Base-by-base conservation (phyloP, 306 rosid genomes). In the barrel medic (Medicago truncatula) region DNA sequence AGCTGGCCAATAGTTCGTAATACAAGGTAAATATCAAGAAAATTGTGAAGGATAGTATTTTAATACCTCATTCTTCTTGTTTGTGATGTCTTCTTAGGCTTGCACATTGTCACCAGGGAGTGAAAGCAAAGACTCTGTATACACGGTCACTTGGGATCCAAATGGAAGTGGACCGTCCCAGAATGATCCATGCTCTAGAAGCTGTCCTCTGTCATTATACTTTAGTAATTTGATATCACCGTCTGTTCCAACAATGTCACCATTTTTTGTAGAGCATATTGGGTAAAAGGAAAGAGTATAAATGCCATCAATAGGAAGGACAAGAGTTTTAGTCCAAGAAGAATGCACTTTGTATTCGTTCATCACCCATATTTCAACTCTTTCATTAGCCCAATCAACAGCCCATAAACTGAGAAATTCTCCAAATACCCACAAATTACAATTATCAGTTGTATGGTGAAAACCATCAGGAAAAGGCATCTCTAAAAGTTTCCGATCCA, bases 251-350 rank as follows among this genome's bases (percentile, higher is more conserved):
- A 50, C 13, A 6, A 82, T 20, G n/a, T 82, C 80, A 21, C 86
- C 80, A 52, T 6, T 16, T 23, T 68, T n/a, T 3, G 77, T 58
- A 3, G 36, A 28, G 64, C 70, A 73, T 39, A 73, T 18, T n/a
- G 76, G 74, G 0, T 1, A 11, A 12, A 78, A 73, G 6, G 0
- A 31, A 0, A 3, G 3, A 40, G 40, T 15, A 17, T 5, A 13
- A 17, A 18, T 0, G 14, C 6, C 9, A 9, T 43, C 34, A 20
- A 40, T 0, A 21, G 57, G 7, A 39, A 78, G 23, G 18, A 43
- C 64, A 8, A 73, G 13, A 8, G 46, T 16, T 73, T 43, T 78
- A 14, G 21, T 83, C 83, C 86, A 83, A 61, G 80, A 83, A 9
- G 80, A 67, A 23, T 12, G 57, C 62, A 41, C 67, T 17, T 25